These are phyloP conservation scores for Vanderwaltozyma tropicalis DNA, from an alignment of 805 yeast species.

Conservation along the genomic window DNA sequence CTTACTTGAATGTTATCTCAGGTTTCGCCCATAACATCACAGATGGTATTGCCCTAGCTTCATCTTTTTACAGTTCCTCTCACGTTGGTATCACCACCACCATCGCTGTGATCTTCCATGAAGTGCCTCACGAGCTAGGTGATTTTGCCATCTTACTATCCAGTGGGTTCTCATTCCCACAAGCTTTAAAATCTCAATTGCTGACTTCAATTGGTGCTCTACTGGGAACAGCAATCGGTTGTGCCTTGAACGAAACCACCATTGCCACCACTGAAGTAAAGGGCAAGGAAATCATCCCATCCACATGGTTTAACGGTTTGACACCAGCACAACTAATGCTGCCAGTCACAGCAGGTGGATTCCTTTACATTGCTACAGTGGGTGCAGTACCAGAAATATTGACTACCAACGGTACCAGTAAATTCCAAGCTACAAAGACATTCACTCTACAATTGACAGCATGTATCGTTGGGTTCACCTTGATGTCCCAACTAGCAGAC, in stretches of 20 bases:
- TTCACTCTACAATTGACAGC: slow-evolving; percentile 40
- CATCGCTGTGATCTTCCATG: slow-evolving; percentile 64
- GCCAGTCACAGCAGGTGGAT: slow-evolving; percentile 72
- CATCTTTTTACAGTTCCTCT: slow-evolving; percentile 53
- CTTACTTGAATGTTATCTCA: slow-evolving; percentile 56
- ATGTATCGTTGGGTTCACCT: slow-evolving; percentile 42
- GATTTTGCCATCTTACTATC: slow-evolving; percentile 60
- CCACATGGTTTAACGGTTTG: neutral
- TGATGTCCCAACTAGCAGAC: slow-evolving; percentile 37
- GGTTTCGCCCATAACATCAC: slow-evolving; percentile 68
- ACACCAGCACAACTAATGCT: slow-evolving; percentile 36
- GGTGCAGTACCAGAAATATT: slow-evolving; percentile 69
- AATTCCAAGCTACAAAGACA: slow-evolving; percentile 30
- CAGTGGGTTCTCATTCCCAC: slow-evolving; percentile 56
- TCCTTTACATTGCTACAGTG: slow-evolving; percentile 60
- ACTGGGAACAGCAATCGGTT: slow-evolving; percentile 57
- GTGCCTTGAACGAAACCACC: slow-evolving; percentile 39
- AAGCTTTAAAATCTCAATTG: slow-evolving; percentile 58
- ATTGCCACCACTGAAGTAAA: slow-evolving; percentile 6
- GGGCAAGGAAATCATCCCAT: neutral
- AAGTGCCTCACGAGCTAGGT: slow-evolving; percentile 74
- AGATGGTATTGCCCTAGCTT: slow-evolving; percentile 66
- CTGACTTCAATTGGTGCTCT: slow-evolving; percentile 56
- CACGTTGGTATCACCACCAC: slow-evolving; percentile 59
- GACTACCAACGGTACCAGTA: slow-evolving; percentile 32